Conservation (phyloP, 108 stramenopile genomes). For the Nitzschia sp. region DNA sequence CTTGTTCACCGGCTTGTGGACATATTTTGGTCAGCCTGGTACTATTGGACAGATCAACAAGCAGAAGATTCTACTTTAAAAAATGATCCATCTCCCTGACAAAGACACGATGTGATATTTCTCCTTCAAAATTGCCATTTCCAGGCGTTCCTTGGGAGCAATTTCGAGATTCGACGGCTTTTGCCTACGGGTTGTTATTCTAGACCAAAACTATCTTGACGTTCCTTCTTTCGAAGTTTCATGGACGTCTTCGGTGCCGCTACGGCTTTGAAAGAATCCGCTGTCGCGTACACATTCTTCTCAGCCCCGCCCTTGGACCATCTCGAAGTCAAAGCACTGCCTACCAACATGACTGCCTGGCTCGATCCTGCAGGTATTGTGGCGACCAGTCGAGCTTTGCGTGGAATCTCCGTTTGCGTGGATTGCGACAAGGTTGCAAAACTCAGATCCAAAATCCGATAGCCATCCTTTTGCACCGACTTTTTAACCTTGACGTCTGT, state of each 20-base stretch:
- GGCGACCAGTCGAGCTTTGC: slow-evolving; percentile 45
- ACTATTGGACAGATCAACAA: no score
- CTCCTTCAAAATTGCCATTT: no score
- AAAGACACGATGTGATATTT: no score
- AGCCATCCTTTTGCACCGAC: slow-evolving; percentile 25
- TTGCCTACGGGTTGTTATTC: no score
- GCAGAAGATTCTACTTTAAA: no score
- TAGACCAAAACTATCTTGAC: not conserved
- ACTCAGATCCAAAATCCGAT: slow-evolving; percentile 51
- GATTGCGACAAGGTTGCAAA: slow-evolving; percentile 58
- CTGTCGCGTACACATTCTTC: slow-evolving; percentile 28
- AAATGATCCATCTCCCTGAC: no score
- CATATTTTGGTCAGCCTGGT: no score
- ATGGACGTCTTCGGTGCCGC: slow-evolving; percentile 33
- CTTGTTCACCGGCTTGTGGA: no score
- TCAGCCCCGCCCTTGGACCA: slow-evolving; percentile 62
- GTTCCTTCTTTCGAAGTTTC: slow-evolving; percentile 45
- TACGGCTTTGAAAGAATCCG: slow-evolving; percentile 40
- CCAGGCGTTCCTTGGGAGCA: no score
- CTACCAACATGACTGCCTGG: slow-evolving; percentile 59
- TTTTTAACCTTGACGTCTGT: slow-evolving; percentile 65
- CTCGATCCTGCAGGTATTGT: slow-evolving; percentile 56
- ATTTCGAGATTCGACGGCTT: no score
- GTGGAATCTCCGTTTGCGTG: slow-evolving; percentile 68
- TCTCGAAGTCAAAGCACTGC: slow-evolving; percentile 48